Conservation (phyloP, 1,284 basidiomycete species). For the Apiotrichum laibachii region DNA sequence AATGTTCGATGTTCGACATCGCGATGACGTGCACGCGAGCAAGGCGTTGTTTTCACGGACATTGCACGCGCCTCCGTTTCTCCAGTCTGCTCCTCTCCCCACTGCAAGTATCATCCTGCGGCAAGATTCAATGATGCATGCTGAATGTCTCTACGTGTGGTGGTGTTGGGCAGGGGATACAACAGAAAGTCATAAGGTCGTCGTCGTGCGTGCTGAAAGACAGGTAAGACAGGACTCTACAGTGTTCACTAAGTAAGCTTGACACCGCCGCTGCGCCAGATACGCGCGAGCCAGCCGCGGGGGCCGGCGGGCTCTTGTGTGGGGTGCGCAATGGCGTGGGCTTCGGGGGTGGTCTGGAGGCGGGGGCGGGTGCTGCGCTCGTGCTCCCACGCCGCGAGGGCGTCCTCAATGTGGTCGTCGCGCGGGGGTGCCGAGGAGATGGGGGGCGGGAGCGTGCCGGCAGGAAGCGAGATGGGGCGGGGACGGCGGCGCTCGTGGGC, state of each 20-base stretch:
- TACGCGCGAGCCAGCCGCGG: neutral
- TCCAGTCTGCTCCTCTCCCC: no score
- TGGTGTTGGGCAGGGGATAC: no score
- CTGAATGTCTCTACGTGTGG: no score
- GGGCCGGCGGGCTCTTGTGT: neutral
- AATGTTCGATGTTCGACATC: neutral
- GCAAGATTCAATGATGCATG: no score
- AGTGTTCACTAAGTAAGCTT: neutral
- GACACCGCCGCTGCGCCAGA: constrained; percentile 1
- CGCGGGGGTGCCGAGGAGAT: constrained; percentile 1
- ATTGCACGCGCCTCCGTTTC: no score
- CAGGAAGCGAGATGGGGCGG: constrained; percentile 2
- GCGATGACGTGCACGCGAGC: neutral
- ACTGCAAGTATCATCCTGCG: no score
- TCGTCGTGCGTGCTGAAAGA: no score
- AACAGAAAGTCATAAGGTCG: no score
- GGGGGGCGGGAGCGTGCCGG: neutral
- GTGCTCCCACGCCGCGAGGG: constrained; percentile 4
- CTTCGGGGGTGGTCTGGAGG: neutral
- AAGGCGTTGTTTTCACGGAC: no score
- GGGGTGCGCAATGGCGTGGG: neutral
- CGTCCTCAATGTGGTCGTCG: neutral
- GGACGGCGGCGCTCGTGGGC: neutral
- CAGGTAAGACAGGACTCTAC: no score
- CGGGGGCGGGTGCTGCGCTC: neutral